Evolutionary conservation across 768 basidiomycete species (phyloP).

Genomic region (Lactarius pseudohatsudake): DNA sequence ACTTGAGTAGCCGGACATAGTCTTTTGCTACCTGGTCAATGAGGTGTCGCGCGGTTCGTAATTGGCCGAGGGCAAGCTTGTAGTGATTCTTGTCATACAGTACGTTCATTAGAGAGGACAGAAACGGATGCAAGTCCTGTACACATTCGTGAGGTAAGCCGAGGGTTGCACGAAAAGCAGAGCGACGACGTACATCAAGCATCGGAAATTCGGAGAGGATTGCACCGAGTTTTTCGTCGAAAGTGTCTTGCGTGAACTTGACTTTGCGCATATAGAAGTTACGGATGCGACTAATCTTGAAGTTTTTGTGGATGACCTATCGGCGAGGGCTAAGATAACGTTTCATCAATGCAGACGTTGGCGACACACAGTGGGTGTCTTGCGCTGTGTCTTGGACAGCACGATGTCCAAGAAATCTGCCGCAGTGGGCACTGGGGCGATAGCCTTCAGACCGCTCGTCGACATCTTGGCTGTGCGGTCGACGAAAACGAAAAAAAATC

Average conservation of each 20-base stretch:
- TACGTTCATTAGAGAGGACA: conserved; percentile 94
- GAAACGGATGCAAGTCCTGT: conserved; percentile 92
- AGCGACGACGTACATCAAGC: conserved; percentile 72
- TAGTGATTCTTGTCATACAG: conserved; percentile 99
- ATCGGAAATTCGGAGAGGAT: conserved; percentile 97
- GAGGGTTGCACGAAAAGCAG: background rate
- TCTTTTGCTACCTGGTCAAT: conserved; percentile 98
- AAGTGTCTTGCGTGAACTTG: conserved; percentile 96
- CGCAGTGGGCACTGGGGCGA: conserved; percentile 98
- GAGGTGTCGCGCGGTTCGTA: conserved; percentile 92
- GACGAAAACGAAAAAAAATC: background rate
- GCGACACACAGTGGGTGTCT: conserved; percentile 83
- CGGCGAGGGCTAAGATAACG: background rate
- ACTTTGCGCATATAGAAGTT: conserved; percentile 99
- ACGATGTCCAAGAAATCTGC: conserved; percentile 94
- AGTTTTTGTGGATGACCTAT: conserved; percentile 98
- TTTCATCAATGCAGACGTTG: background rate
- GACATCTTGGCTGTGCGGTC: conserved; percentile 46
- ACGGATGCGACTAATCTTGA: conserved; percentile 98
- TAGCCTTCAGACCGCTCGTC: conserved; percentile 91
- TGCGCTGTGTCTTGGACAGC: conserved; percentile 90
- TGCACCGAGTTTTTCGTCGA: conserved; percentile 91
- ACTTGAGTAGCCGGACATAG: conserved; percentile 94
- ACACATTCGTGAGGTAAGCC: background rate
- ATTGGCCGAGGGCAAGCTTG: conserved; percentile 96